Percentiles rank a stretch among this genome's conserved stretches.
Evolutionary conservation across 352 stramenopile genomes (phyloP).

Genomic region (Pythium brassicae): DNA sequence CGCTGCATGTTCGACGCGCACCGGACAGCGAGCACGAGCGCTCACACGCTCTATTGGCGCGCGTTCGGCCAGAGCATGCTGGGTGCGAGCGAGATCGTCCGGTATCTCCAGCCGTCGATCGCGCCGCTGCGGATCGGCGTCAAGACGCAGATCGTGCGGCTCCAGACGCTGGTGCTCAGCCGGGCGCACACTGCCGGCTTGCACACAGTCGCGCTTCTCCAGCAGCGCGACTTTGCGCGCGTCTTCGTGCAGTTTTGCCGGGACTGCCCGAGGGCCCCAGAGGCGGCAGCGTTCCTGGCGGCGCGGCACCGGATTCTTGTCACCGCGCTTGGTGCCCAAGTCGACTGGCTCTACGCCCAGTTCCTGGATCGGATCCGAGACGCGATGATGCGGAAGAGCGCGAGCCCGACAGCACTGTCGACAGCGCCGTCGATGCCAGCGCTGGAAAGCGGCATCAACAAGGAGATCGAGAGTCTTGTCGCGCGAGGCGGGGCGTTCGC

Average conservation of each 20-base stretch:
- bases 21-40: conserved; percentile 4
- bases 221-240: conserved; percentile 48
- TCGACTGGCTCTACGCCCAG: conserved; percentile 40
- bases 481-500: conserved; percentile 27
- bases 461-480: conserved; percentile 45
- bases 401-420: background rate
- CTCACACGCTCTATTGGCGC: conserved; percentile 61
- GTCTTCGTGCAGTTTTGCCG: conserved; percentile 47
- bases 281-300: conserved; percentile 36
- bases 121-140: conserved; percentile 36
- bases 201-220: conserved; percentile 43
- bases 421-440: conserved; percentile 13
- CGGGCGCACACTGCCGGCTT: conserved; percentile 53
- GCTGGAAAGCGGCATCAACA: conserved; percentile 48
- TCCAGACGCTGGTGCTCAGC: conserved; percentile 47
- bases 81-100: conserved; percentile 58
- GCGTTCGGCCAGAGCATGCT: conserved; percentile 68
- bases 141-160: conserved; percentile 48
- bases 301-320: conserved; percentile 32
- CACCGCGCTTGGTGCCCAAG: conserved; percentile 30
- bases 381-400: conserved; percentile 20
- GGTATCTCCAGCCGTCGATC: conserved; percentile 53
- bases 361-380: conserved; percentile 37
- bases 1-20: conserved; percentile 44
- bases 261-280: conserved; percentile 20